Evolutionary conservation across 73 alveolate species (phyloP), one percentile per base, ranked within the genome.

Genomic region (Loxodes magnus): DNA sequence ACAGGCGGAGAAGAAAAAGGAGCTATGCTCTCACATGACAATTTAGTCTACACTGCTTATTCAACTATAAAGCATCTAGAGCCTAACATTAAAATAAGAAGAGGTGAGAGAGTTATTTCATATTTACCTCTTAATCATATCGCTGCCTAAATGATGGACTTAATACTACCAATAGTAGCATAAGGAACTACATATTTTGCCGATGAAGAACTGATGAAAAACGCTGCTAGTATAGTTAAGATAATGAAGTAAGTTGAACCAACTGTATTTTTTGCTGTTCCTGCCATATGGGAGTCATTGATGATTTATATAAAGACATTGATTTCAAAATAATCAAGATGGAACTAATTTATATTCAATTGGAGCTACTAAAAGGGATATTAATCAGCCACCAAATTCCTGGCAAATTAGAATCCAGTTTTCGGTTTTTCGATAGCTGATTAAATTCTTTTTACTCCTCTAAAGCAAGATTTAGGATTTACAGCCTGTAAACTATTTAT

Each of bases 1-100:
- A 86, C 96, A 5, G 82, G 94, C 6, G 96, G 94, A 31, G 71
- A 56, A 29, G 82, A 91, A 4, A 86, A 82, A 60, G 85, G 86
- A 4, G 94, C 69, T 12, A 74, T 80, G 88, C 61, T 80, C 16
- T 50, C 79, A 5, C 94, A 80, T 51, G 94, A 80, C 64, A 74
- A 69, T 46, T 38, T 67, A 64, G 51, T 60, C 71, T 54, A 74
- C 64, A 85, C 35, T 19, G 25, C 73, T 2, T 12, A 29, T 21
- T 5, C 38, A 0, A 46, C 48, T 10, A 38, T 38, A 21, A 4
- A 20, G 7, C 7, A 17, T 0, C 22, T 23, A 28, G 55, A 48
- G 26, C 48, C 48, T 1, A n/a, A 48, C 2, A 39, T 16, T n/a
- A 33, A 7, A 9, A 3, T 5, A 6, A 35, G 34, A 3, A 55